Base-by-base conservation (phyloP, 306 rosid genomes). In the Lathyrus sativus region DNA sequence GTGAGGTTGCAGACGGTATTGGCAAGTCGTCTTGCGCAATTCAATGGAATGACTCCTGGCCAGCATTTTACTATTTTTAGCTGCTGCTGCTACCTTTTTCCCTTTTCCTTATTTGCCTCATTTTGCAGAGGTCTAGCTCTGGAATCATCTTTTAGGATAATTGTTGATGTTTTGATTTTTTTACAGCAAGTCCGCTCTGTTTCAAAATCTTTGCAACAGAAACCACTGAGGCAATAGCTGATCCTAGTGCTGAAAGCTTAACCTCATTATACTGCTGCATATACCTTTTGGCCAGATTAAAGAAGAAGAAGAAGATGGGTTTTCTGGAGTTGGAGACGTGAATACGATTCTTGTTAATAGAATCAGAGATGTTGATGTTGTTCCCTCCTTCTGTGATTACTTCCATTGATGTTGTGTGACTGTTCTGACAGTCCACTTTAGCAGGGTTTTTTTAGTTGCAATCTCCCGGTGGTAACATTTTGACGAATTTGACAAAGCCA, bases 221-320 rank as follows among this genome's bases (percentile, higher is more conserved):
- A 11, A 86, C 96, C 51, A 89, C 96, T 0, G 96, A 86, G 18
- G 96, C 87, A 81, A 89, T 89, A 65, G 96, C 96, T 89, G 86
- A 86, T 83, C 96, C 96, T 3, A 89, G 80, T 37, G 92, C 96
- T 15, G 96, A 89, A 11, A 89, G 89, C 76, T 89, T 92, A 13
- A 89, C 90, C 77, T 89, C 96, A 48, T 89, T 86, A 73, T 89
- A 79, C 67, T 76, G 90, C 74, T 86, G 87, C 92, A 89, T 86
- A 72, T 89, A 89, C 79, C 84, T 89, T 87, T 88, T 88, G 35
- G 95, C 95, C 41, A 85, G 87, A 80, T 85, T 88, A 63, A 85
- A 89, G 56, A 84, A 88, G 78, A 88, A 88, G 45, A 88, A 88
- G 72, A 85, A 86, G 41, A 91, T n/a, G n/a, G n/a, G n/a, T n/a